Evolutionary conservation across 129 eudicot species (phyloP), one percentile per base, ranked within the genome.

Genomic region (Dittrichia graveolens): DNA sequence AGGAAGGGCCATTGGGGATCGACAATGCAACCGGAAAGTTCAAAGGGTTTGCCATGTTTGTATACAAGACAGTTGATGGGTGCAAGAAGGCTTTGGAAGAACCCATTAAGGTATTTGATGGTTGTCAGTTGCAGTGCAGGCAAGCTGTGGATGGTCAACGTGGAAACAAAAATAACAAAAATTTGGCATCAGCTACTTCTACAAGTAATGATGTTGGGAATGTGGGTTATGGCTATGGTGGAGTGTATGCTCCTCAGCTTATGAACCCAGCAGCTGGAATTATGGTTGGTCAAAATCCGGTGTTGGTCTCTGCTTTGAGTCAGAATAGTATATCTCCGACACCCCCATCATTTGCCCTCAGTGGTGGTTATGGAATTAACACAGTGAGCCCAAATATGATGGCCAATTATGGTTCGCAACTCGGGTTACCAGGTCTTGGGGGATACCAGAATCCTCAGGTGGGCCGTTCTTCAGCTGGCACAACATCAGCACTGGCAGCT

Each of bases 1-100:
- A 92, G 82, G 91, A 89, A 0, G 97, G 94, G 13, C 97, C 97
- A 12, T 12, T 83, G 4, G 97, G 97, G 79, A 16, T 83, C 3
- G 96, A 92, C 67, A 61, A 73, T 18, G 66, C 24, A 7, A 89
- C 89, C 1, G 87, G 88, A 58, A 92, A 84, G 83, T 77, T 82
- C 49, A 92, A 79, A 69, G 97, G 97, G 43, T 92, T 82, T 81
- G 80, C 89, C 0, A 72, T 92, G 58, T 83, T 92, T 43, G 77
- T 83, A n/a, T 92, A 88, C 47, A 92, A 85, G 76, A 82, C 84
- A 0, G 67, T 59, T 11, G 96, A 89, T 8, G 96, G 97, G 50
- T 78, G 70, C 12, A 89, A 65, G 74, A 86, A 79, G 82, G 96
- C 94, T 6, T 37, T 89, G 74, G 96, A 86, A 67, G 91, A 85